These are phyloP conservation scores for Dipodascus albidus DNA, from an alignment of 805 yeast genomes.

Conservation along the genomic window DNA sequence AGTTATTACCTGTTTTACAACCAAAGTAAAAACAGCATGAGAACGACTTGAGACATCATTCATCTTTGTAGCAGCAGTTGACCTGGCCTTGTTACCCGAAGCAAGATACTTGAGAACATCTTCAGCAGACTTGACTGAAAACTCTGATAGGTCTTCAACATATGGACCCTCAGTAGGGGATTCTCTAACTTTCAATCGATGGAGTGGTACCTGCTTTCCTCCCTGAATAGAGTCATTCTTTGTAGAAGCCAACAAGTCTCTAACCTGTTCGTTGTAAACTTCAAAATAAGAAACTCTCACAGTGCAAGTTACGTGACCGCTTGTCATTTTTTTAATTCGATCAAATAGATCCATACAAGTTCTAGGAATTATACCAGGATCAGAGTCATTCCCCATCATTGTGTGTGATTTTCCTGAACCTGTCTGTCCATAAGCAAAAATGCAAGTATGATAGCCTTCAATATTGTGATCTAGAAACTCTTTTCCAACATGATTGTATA, in stretches of 20 bases:
- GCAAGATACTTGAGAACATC: constrained; percentile 39
- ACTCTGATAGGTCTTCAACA: constrained; percentile 55
- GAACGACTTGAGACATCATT: constrained; percentile 67
- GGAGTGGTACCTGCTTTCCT: constrained; percentile 5
- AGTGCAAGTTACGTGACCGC: constrained; percentile 27
- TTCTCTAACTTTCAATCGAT: constrained; percentile 47
- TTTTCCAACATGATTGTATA: constrained; percentile 45
- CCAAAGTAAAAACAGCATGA: constrained; percentile 64
- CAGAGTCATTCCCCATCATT: constrained; percentile 48
- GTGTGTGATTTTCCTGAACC: constrained; percentile 79
- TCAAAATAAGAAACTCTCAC: constrained; percentile 55
- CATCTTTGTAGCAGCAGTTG: constrained; percentile 64
- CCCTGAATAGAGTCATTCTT: constrained; percentile 1
- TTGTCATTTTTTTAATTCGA: constrained; percentile 29
- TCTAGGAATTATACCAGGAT: constrained; percentile 57
- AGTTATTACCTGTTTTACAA: constrained; percentile 44
- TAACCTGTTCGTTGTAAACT: constrained; percentile 66
- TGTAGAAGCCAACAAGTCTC: constrained; percentile 38
- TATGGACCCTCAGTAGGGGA: constrained; percentile 56
- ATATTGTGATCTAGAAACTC: constrained; percentile 51
- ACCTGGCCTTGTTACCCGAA: constrained; percentile 44
- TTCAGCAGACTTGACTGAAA: constrained; percentile 33
- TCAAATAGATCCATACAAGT: constrained; percentile 44
- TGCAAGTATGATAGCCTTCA: constrained; percentile 62
- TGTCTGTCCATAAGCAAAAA: constrained; percentile 75